Evolutionary conservation across 192 early-diverging fungal species (phyloP), one percentile per base, ranked within the genome.

Genomic region (Phycomyces blakesleeanus): DNA sequence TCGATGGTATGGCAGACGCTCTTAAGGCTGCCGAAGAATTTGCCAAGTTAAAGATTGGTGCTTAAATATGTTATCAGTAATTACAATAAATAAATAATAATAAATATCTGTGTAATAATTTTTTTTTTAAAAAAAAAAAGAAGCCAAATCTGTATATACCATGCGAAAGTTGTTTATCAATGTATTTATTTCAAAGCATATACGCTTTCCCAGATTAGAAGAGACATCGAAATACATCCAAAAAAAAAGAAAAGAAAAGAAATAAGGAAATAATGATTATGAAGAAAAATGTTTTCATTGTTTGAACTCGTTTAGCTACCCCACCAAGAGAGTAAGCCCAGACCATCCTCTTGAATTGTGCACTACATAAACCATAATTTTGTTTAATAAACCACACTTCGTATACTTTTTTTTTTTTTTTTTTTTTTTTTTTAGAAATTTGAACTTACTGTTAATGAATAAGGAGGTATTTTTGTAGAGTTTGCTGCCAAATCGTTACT

Each of bases 271-370:
- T 1, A 59, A 49, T 26, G 40, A 41, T 49, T 15, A 60, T 22
- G 34, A 34, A 56, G 16, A 51, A 44, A 29, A 49, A 41, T 50
- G 49, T 50, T 15, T 50, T 20, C 16, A 25, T 11, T 52, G 27
- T 59, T n/a, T n/a, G n/a, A n/a, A n/a, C n/a, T n/a, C n/a, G 10
- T 51, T 58, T 62, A 68, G 18, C 66, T 62, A 41, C 74, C 75
- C 89, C 89, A 91, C 89, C 89, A 91, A 1, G 83, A 79, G 11
- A 86, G 59, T 38, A 89, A 66, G 20, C 89, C 89, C 18, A 91
- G 76, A 21, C 89, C 89, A 62, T 83, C 81, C 14, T 85, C 83
- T 40, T 78, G 72, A 67, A 91, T 88, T 14, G 80, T 83, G 65
- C 89, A 83, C 80, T 83, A 56, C 7, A 27, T 25, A 22, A n/a